Evolutionary conservation across 805 yeast species (phyloP).

Genomic region (Lachancea waltii): DNA sequence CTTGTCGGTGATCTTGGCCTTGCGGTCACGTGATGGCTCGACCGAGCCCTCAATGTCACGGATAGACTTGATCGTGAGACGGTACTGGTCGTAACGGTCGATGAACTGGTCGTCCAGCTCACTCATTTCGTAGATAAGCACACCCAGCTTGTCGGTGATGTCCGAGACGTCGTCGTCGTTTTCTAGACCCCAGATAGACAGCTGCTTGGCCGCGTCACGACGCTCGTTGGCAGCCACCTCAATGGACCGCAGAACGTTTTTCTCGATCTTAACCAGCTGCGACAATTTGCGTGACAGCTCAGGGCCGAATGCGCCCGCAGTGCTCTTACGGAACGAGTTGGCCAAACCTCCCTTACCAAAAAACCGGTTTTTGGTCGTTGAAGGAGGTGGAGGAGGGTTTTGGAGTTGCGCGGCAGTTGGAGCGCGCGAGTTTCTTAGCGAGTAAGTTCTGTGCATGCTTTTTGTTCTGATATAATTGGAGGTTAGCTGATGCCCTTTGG

Average conservation of each 20-base stretch:
- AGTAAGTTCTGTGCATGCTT: slow-evolving; percentile 94
- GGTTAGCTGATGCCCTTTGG: background rate
- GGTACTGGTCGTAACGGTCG: slow-evolving; percentile 79
- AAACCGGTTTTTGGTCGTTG: slow-evolving; percentile 77
- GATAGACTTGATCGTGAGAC: slow-evolving; percentile 73
- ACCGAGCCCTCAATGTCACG: slow-evolving; percentile 83
- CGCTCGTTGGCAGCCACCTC: slow-evolving; percentile 74
- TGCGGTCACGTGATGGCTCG: slow-evolving; percentile 83
- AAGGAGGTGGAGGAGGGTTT: slow-evolving; percentile 90
- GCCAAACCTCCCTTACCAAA: slow-evolving; percentile 72
- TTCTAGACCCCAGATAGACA: slow-evolving; percentile 81
- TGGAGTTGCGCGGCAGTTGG: slow-evolving; percentile 96
- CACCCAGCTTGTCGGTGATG: slow-evolving; percentile 83
- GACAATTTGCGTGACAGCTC: slow-evolving; percentile 71
- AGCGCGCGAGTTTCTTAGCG: slow-evolving; percentile 89
- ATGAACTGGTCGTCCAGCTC: slow-evolving; percentile 83
- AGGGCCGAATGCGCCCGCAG: slow-evolving; percentile 78
- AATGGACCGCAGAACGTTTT: slow-evolving; percentile 71
- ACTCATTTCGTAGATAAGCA: slow-evolving; percentile 73
- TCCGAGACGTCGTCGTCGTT: slow-evolving; percentile 83
- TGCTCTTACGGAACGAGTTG: slow-evolving; percentile 56
- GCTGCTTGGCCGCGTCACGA: slow-evolving; percentile 74
- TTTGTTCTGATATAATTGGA: background rate
- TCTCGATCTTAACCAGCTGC: slow-evolving; percentile 72
- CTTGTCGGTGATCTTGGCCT: slow-evolving; percentile 77